Percentiles rank a stretch among this genome's conserved stretches.
phyloP scores from a whole-genome alignment of 1,284 basidiomycete genomes.

The Ceratobasidium sp. region DNA sequence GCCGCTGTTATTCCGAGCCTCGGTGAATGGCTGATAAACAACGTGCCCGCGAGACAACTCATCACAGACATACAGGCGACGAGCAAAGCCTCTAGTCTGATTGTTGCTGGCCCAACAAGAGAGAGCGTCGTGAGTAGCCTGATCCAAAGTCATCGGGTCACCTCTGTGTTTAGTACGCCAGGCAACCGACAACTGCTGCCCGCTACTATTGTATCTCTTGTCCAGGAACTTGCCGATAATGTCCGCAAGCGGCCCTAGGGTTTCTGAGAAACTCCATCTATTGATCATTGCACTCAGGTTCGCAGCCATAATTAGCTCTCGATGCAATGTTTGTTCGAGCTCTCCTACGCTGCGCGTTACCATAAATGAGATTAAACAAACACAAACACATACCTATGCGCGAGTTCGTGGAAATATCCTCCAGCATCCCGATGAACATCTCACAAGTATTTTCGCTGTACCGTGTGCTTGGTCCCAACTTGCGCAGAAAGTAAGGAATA shows the following conservation, averaged over 20 bases:
- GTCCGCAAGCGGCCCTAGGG: background rate
- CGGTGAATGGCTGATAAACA: constrained; percentile 2
- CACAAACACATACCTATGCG: constrained; percentile 25
- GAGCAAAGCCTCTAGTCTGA: background rate
- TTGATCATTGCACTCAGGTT: constrained; percentile 9
- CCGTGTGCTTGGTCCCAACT: constrained; percentile 30
- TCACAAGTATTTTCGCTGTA: constrained; percentile 38
- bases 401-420: constrained; percentile 32
- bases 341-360: background rate
- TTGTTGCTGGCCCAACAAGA: background rate
- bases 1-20: background rate
- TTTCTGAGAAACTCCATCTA: background rate
- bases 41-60: background rate
- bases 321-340: constrained; percentile 33
- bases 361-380: too few species aligned
- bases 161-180: background rate
- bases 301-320: background rate
- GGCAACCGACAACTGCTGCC: background rate
- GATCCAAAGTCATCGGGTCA: background rate
- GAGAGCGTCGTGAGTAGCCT: too few species aligned
- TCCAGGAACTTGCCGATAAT: background rate
- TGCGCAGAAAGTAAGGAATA: constrained; percentile 16
- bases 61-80: background rate
- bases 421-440: constrained; percentile 42
- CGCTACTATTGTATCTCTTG: background rate